Base-by-base conservation (phyloP, 495 filamentous ascomycete genomes). In the Penicillium canescens region DNA sequence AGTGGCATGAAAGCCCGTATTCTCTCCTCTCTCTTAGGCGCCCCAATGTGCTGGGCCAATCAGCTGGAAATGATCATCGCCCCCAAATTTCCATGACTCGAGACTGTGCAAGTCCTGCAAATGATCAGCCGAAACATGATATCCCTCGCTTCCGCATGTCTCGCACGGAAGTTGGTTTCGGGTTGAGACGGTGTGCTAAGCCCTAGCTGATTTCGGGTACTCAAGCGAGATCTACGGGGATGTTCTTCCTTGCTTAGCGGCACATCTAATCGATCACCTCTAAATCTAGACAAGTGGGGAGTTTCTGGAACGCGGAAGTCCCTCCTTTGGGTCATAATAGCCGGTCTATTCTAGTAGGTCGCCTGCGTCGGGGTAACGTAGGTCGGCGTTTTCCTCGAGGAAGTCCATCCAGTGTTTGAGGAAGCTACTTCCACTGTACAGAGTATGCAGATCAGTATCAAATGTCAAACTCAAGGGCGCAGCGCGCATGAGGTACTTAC, bases 391-490 rank as follows among this genome's bases (percentile, higher is more conserved):
- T 51, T 92, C 89, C 65, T 96, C 92, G 24, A 97, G 72, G 63
- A 83, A 89, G n/a, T 73, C 80, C 89, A 96, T 96, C 92, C 92
- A 97, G 43, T 79, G 76, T 65, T 89, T 90, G 49, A 97, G 76
- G 66, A 96, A 97, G 47, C 76, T 77, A 68, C 87, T 91, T 4
- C 90, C 85, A 65, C 88, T 92, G 67, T 59, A 53, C 20, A 42
- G 47, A 13, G 21, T 43, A 21, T 8, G 34, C 26, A 16, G 16
- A 47, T 53, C 33, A 64, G 45, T 21, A 20, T 44, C 31, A 46
- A 48, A 33, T 45, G 34, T 23, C n/a, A 13, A 49, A 49, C n/a
- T 26, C 16, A 36, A 36, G 13, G 26, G 42, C 18, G 28, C 6
- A 20, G 21, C 6, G n/a, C 16, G 10, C 31, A 24, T n/a, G 10